Base-by-base conservation (phyloP, 345 rosid species). In the Adansonia digitata region DNA sequence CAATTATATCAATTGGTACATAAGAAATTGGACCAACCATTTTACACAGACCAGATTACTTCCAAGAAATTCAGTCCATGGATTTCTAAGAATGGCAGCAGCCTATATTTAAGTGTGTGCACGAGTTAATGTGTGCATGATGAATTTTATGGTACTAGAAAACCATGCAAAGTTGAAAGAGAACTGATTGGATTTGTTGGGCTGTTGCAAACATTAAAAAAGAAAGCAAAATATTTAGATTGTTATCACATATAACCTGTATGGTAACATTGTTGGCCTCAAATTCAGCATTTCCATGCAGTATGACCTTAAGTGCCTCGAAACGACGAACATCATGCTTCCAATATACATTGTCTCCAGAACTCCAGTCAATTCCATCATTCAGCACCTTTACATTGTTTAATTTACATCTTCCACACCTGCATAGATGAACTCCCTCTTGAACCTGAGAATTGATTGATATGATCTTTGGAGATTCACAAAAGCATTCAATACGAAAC, bases 271-370 rank as follows among this genome's bases (percentile, higher is more conserved):
- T 77, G 68, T 59, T 79, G 56, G 97, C 98, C 88, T 92, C 97
- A 73, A 94, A 88, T 82, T 94, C 98, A 42, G 97, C 92, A 83
- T 91, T 92, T 73, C 98, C 98, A 56, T 91, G 92, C 63, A 94
- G 82, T 59, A 86, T 85, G 77, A 94, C 78, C 80, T 88, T 92
- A 75, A 88, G 77, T 53, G 88, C 84, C 79, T 88, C 97, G 57
- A 84, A 75, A 78, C 94, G 84, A 64, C 76, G 79, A 65, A 94
- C 89, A 72, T 88, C 86, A 81, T 89, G 94, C 85, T 91, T 89
- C 98, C 98, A 94, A 85, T 86, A 94, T 72, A 88, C 82, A 76
- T 92, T 92, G 75, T 88, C 86, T 72, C 67, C 80, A 71, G 65
- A 86, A 65, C 84, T 86, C 98, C 97, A 91, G 77, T 94, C 85